Evolutionary conservation across 2,329 filamentous ascomycete genomes (phyloP).

Genomic region (Colletotrichum lini): DNA sequence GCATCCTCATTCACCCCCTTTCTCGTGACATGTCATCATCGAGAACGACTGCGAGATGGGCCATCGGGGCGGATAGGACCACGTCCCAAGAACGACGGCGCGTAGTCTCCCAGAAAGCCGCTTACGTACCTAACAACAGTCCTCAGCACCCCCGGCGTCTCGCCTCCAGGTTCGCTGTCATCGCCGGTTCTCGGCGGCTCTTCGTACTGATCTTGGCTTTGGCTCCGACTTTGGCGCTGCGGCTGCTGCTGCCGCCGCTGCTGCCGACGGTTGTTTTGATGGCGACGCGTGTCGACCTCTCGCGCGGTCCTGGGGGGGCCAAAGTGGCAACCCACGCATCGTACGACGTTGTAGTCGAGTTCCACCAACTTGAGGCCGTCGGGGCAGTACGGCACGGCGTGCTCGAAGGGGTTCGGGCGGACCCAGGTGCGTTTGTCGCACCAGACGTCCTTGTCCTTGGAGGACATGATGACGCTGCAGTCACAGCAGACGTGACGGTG

Average conservation of each 20-base stretch:
- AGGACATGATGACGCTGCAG: neutral
- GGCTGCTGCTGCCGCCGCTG: neutral
- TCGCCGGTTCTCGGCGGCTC: neutral
- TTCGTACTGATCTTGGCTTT: neutral
- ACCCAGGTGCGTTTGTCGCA: neutral
- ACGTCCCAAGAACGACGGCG: neutral
- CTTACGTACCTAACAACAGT: neutral
- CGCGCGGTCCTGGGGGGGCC: too few species aligned
- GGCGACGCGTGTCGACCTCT: neutral
- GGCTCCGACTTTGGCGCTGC: neutral
- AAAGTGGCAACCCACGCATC: neutral
- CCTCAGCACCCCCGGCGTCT: neutral
- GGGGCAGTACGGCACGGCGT: neutral
- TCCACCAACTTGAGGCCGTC: neutral
- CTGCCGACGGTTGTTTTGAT: neutral
- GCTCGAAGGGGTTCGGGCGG: neutral
- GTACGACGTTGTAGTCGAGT: neutral
- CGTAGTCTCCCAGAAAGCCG: neutral
- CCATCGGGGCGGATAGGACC: neutral
- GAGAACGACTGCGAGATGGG: neutral
- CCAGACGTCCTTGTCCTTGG: neutral
- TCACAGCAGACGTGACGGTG: constrained; percentile 6
- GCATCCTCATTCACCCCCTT: neutral
- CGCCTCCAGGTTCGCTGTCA: neutral
- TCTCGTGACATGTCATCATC: neutral